Conservation (phyloP, 208 protist genomes). For the Leishmania mexicana region DNA sequence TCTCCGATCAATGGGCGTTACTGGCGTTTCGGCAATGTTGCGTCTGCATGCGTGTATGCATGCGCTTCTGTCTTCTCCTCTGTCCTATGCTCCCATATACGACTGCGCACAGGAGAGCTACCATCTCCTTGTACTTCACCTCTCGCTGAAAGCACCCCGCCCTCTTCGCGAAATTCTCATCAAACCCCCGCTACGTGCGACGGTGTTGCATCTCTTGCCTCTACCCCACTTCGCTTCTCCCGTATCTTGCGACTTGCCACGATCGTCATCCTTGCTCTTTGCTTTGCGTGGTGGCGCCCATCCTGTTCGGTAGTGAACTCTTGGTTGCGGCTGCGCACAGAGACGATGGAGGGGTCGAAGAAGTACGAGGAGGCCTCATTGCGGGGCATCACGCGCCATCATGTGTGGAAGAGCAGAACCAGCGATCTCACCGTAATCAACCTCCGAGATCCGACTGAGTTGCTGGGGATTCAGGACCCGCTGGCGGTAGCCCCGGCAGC, state of each 20-base stretch:
- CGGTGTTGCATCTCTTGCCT: neutral
- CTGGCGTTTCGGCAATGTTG: neutral
- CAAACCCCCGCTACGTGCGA: neutral
- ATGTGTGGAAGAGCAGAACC: conserved; percentile 71
- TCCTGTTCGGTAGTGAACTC: neutral
- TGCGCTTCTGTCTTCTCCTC: neutral
- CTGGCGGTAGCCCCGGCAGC: neutral
- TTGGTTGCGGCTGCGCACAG: neutral
- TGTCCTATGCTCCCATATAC: neutral
- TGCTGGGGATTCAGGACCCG: conserved; percentile 26
- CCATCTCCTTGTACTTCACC: conserved; percentile 5
- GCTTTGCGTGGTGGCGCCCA: neutral
- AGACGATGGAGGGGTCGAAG: conserved; percentile 23
- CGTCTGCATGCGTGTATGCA: neutral
- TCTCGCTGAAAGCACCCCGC: neutral
- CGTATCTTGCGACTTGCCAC: neutral
- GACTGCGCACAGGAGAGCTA: neutral
- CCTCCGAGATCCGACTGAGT: conserved; percentile 56
- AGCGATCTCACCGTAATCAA: conserved; percentile 74
- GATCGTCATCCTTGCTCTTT: neutral
- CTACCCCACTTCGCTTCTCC: neutral
- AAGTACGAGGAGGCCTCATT: conserved; percentile 22
- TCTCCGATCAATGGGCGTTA: neutral
- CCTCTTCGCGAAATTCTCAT: neutral
- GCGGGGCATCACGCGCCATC: conserved; percentile 29